Conservation (phyloP, 208 protist species). For the Leishmania turanica region DNA sequence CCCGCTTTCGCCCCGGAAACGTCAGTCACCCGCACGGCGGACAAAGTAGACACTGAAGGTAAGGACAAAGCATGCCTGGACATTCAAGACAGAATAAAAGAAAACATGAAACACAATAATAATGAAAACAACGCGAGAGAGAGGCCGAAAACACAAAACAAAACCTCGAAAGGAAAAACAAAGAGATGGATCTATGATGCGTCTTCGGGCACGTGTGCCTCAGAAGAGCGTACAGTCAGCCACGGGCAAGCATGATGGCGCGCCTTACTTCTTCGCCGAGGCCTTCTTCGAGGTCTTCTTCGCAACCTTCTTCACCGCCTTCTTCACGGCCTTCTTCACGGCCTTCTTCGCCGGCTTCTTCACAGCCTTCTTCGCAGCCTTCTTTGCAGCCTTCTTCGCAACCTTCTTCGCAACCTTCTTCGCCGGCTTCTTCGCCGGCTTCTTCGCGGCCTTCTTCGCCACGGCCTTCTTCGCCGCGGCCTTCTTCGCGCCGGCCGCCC, state of each 20-base stretch:
- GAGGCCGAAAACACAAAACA: constrained; percentile 1
- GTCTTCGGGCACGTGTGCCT: neutral
- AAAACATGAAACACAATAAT: neutral
- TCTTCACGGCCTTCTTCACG: constrained; percentile 1
- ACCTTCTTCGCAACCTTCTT: constrained; percentile 31
- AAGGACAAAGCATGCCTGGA: neutral
- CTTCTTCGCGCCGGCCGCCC: neutral
- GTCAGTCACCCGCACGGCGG: neutral
- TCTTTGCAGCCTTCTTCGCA: constrained; percentile 20
- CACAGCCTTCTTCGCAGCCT: constrained; percentile 5
- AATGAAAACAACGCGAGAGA: neutral
- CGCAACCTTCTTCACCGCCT: constrained; percentile 9
- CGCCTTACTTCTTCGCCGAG: constrained; percentile 18
- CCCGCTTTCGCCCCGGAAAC: neutral
- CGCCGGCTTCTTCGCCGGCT: constrained; percentile 17
- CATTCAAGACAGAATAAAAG: neutral
- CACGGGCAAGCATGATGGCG: neutral
- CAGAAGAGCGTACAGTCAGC: constrained; percentile 10
- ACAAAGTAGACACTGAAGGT: neutral
- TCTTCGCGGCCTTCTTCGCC: constrained; percentile 28
- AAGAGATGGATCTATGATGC: constrained; percentile 21
- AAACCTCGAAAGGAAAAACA: neutral
- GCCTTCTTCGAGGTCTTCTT: constrained; percentile 32
- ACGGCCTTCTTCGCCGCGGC: neutral
- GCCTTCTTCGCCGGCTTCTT: constrained; percentile 41